Evolutionary conservation across 2,329 filamentous ascomycete genomes (phyloP).

Genomic region (Penicillium oxalicum): DNA sequence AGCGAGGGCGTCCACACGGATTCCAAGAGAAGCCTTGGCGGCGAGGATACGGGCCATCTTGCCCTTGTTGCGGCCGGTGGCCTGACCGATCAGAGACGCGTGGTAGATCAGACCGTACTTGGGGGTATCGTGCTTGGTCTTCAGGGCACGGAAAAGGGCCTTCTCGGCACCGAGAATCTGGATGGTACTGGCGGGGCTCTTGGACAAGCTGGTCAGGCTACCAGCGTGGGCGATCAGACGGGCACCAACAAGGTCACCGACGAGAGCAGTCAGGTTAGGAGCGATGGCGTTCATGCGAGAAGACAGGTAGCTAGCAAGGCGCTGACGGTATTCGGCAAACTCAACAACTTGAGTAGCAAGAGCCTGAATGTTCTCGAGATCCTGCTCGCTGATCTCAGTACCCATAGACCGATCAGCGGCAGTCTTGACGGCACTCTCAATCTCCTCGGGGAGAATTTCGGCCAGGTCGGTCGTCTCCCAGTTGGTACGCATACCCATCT

Average conservation of each 20-base stretch:
- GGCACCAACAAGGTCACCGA: slow-evolving; percentile 90
- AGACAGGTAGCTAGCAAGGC: slow-evolving; percentile 82
- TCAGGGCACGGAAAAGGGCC: slow-evolving; percentile 93
- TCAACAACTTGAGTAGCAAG: slow-evolving; percentile 89
- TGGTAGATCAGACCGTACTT: slow-evolving; percentile 97
- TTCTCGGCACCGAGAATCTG: slow-evolving; percentile 99
- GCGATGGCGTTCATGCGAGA: slow-evolving; percentile 95
- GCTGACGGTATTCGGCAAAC: slow-evolving; percentile 82
- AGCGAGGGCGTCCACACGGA: slow-evolving; percentile 84
- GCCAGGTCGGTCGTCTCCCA: slow-evolving; percentile 71
- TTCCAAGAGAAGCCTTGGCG: slow-evolving; percentile 84
- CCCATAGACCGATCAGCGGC: slow-evolving; percentile 98
- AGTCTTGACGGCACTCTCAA: slow-evolving; percentile 83
- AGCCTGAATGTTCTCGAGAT: slow-evolving; percentile 86
- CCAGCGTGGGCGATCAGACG: slow-evolving; percentile 91
- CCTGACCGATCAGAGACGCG: slow-evolving; percentile 89
- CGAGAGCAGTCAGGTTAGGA: slow-evolving; percentile 86
- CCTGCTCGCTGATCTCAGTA: slow-evolving; percentile 88
- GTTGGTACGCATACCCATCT: slow-evolving; percentile 83
- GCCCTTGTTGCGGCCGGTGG: slow-evolving; percentile 96
- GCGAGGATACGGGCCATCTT: slow-evolving; percentile 97
- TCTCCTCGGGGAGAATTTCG: slow-evolving; percentile 90
- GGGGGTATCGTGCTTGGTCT: slow-evolving; percentile 98
- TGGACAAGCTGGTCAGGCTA: slow-evolving; percentile 89
- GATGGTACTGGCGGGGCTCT: slow-evolving; percentile 89